Evolutionary conservation across 2,329 filamentous ascomycete species (phyloP), one percentile per base, ranked within the genome.

Genomic region (Biscogniauxia mediterranea): DNA sequence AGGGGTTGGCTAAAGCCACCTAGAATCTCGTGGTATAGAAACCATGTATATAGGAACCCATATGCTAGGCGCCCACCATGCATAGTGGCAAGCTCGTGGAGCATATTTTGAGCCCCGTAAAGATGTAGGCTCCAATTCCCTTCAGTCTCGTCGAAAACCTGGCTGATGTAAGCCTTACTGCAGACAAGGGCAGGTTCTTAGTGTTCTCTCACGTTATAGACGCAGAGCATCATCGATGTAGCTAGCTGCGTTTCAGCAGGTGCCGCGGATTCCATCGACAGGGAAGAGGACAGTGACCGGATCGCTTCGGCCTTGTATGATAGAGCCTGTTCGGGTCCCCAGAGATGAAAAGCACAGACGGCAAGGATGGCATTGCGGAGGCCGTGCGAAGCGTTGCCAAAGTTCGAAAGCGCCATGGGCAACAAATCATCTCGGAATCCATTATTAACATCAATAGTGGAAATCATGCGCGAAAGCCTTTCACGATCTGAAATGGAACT

Each of bases 171-270:
- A 72, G 7, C 25, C 21, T 28, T 46, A 54, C 20, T 26, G 15
- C 23, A 53, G 1, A 19, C 7, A 21, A 25, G 51, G 38, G 9
- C 2, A 20, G 11, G 32, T 9, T n/a, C 2, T 19, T 26, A 25
- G 60, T 15, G n/a, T n/a, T 9, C 6, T 63, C 77, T 68, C 63
- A 81, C 79, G 66, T 79, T 80, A 61, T 81, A 81, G 17, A 82
- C 79, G 57, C 79, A 81, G 6, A 82, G 73, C 79, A 82, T 81
- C 80, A 82, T 80, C 7, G 77, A 80, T 13, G 79, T 76, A 15
- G 80, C 78, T 56, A 81, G 72, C 60, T 80, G 79, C 7, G 73
- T 74, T 55, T 77, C 73, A 6, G 72, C 75, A 17, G 68, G 71
- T n/a, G 62, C 67, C 13, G 66, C 62, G 4, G 69, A 69, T 52